Percentiles rank a stretch among this genome's conserved stretches.
Evolutionary conservation across 2,329 filamentous ascomycete species (phyloP).

Genomic region (Hymenoscyphus salicellus): DNA sequence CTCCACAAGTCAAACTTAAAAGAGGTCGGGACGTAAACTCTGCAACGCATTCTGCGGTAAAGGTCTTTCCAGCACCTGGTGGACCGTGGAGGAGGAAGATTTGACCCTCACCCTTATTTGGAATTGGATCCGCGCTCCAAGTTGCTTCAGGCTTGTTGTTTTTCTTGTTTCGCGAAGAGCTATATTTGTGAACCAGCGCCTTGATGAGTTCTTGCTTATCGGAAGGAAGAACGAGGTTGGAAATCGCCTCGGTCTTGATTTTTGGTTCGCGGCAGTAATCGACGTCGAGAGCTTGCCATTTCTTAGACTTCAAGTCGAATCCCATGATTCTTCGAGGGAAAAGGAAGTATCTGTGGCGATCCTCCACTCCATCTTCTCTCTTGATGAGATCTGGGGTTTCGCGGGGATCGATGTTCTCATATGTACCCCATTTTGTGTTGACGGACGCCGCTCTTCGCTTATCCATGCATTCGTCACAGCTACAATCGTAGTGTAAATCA

Average conservation of each 20-base stretch:
- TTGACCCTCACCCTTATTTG: constrained; percentile 27
- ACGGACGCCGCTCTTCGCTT: constrained; percentile 22
- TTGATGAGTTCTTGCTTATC: constrained; percentile 26
- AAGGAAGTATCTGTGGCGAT: constrained; percentile 24
- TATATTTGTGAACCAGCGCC: constrained; percentile 25
- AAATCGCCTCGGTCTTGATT: constrained; percentile 21
- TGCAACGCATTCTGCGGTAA: constrained; percentile 28
- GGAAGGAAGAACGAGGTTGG: constrained; percentile 23
- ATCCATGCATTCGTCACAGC: constrained; percentile 19
- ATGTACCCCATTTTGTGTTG: constrained; percentile 24
- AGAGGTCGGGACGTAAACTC: constrained; percentile 29
- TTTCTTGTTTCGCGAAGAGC: constrained; percentile 15
- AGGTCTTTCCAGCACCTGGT: constrained; percentile 28
- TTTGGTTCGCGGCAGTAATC: constrained; percentile 24
- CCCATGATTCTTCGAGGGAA: constrained; percentile 26
- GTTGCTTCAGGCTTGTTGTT: constrained; percentile 13
- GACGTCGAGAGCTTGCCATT: constrained; percentile 26
- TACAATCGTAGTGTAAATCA: constrained; percentile 25
- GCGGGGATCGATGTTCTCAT: constrained; percentile 24
- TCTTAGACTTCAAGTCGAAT: constrained; percentile 27
- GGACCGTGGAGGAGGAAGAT: constrained; percentile 28
- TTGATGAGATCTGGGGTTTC: constrained; percentile 16
- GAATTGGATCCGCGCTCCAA: constrained; percentile 23
- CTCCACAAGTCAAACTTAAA: constrained; percentile 42
- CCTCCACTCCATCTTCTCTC: constrained; percentile 8